phyloP scores from a whole-genome alignment of 1,284 basidiomycete species.

The Xanthoconium separans region DNA sequence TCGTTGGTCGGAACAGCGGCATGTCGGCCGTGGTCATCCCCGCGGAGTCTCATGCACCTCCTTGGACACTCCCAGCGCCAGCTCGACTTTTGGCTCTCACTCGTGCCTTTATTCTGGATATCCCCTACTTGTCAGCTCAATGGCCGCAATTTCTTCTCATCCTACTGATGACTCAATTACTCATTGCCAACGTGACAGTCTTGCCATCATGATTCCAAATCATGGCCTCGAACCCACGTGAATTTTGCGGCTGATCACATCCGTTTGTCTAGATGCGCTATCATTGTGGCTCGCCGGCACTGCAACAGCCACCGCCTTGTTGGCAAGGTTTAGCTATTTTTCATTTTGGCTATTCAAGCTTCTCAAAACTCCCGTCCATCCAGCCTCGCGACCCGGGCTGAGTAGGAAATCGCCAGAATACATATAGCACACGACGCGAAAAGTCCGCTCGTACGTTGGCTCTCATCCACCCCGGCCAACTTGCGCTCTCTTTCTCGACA shows the following conservation, averaged over 20 bases:
- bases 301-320: conserved; percentile 7
- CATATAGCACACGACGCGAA: conserved; percentile 20
- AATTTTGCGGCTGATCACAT: not conserved
- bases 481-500: not conserved
- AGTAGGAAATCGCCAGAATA: conserved; percentile 18
- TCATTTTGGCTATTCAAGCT: conserved; percentile 13
- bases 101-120: not conserved
- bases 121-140: not conserved
- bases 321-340: not conserved
- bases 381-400: conserved; percentile 13
- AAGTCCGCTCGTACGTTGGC: not conserved
- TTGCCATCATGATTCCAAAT: conserved; percentile 5
- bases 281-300: conserved; percentile 5
- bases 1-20: not conserved
- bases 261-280: conserved; percentile 8
- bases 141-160: not conserved
- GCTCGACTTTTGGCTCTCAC: not conserved
- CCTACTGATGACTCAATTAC: not conserved
- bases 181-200: not conserved
- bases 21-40: not conserved
- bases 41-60: conserved; percentile 3
- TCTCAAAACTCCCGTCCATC: conserved; percentile 9
- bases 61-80: not conserved
- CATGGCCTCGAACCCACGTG: not conserved
- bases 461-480: not conserved